Evolutionary conservation across 179 eudicot genomes (phyloP), one percentile per base, ranked within the genome.

Genomic region (Dionaea muscipula): DNA sequence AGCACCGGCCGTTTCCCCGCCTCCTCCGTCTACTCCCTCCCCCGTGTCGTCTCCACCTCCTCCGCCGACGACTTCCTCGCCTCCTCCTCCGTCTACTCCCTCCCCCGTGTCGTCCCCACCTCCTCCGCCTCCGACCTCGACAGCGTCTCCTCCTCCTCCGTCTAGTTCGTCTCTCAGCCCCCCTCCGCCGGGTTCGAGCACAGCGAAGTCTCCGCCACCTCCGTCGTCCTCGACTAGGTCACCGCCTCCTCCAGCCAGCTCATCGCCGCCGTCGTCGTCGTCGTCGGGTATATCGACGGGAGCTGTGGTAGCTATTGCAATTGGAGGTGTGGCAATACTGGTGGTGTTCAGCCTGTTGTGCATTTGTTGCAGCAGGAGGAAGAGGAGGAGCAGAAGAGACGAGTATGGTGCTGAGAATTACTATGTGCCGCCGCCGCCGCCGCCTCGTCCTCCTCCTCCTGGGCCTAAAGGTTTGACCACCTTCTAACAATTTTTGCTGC

Each of bases 301-400:
- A 20, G 56, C 56, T 47, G 46, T 65, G 3, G 47, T 58, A 23
- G 78, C 68, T 19, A 60, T 64, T 55, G 71, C 57, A 17, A 38
- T 73, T 57, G 78, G 71, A 7, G 61, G 74, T 46, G 68, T 68
- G 16, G 66, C 39, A 14, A 41, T 69, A 31, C n/a, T 73, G 28
- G 68, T 66, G n/a, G 56, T 65, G 20, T 54, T 62, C 53, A 55
- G 36, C 43, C 24, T 73, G 17, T 26, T 69, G 21, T 73, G 74
- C 66, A 19, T 65, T 24, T 46, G 62, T 28, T 66, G 47, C 24
- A 41, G 53, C 35, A 66, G 65, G 55, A 72, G 45, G 61, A 73
- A 59, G 57, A 73, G 46, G 58, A 68, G 59, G 51, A 69, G 60
- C 44, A 69, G 50, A 57, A 65, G 57, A 46, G 36, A 46, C 4